phyloP scores from a whole-genome alignment of 148 eudicot species.

The Polygonum aviculare region DNA sequence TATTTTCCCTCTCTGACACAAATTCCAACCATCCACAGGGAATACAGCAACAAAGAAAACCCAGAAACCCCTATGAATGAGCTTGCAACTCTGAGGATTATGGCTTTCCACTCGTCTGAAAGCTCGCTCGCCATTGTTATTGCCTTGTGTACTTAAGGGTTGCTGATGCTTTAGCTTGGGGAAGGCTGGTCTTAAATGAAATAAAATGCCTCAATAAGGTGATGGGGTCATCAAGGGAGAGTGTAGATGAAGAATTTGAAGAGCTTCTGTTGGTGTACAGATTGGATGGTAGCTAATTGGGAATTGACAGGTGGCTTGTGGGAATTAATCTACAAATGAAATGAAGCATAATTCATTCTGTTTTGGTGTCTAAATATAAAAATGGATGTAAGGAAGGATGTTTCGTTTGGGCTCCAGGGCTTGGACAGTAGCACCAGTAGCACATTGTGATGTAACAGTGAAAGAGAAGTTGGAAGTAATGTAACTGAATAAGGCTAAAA shows the following conservation, averaged over 20 bases:
- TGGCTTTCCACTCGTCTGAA: neutral
- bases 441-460: neutral
- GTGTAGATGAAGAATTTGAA: neutral
- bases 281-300: neutral
- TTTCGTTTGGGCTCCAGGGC: conserved; percentile 2
- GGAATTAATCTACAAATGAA: neutral
- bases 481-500: neutral
- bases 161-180: neutral
- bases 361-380: neutral
- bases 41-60: conserved; percentile 29
- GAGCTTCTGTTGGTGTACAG: neutral
- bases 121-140: neutral
- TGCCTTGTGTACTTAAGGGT: neutral
- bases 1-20: conserved; percentile 22
- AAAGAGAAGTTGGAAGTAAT: neutral
- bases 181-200: neutral
- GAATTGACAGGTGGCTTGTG: neutral
- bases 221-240: neutral
- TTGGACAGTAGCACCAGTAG: neutral
- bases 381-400: neutral
- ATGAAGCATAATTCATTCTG: neutral
- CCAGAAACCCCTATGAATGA: conserved; percentile 23
- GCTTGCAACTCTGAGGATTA: conserved; percentile 3
- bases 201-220: neutral
- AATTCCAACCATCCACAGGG: conserved; percentile 35